Percentiles rank a stretch among this genome's conserved stretches.
Evolutionary conservation across 306 rosid species (phyloP).

Genomic region (Vigna trinervia): DNA sequence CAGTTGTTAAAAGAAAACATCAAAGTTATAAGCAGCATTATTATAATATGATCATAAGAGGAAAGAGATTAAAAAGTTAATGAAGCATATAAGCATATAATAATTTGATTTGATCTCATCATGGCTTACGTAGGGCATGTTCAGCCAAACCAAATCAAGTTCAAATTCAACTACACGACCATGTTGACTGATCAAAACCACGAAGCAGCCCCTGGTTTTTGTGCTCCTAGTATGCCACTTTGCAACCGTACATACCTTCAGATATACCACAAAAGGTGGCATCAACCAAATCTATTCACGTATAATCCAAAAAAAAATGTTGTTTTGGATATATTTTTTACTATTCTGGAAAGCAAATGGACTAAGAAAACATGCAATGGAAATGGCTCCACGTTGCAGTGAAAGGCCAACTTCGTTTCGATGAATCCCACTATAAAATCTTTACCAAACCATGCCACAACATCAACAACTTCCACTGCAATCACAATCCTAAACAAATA

Average conservation of each 20-base stretch:
- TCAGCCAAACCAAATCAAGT: background rate
- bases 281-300: background rate
- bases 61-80: background rate
- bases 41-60: background rate
- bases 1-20: background rate
- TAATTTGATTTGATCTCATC: conserved; percentile 2
- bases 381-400: conserved; percentile 44
- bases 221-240: background rate
- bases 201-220: conserved; percentile 42
- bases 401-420: conserved; percentile 44
- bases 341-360: background rate
- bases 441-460: conserved; percentile 12
- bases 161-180: background rate
- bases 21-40: background rate
- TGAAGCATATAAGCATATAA: background rate
- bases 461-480: conserved; percentile 19
- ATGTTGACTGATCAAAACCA: background rate
- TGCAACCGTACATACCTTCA: background rate
- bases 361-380: background rate
- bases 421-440: conserved; percentile 31
- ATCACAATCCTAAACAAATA: conserved; percentile 23
- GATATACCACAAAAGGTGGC: background rate
- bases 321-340: background rate
- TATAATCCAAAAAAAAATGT: background rate
- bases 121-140: conserved; percentile 24